These are phyloP conservation scores for Leptodontidium sp. DNA, from an alignment of 2,329 filamentous ascomycete genomes.

Conservation along the genomic window DNA sequence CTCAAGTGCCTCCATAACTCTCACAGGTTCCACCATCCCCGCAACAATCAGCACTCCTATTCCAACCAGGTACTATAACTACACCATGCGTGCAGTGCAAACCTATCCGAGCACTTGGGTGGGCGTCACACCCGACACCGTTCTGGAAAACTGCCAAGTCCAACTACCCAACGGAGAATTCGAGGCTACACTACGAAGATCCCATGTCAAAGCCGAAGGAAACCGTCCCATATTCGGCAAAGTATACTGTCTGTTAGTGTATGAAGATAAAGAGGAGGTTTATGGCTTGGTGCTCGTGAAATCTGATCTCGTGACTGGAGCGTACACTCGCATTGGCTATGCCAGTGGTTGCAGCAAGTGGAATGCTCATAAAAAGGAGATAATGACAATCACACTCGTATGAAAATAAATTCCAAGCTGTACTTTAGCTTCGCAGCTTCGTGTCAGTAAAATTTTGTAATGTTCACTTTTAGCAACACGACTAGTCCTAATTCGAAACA, in stretches of 20 bases:
- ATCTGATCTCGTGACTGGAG: background rate
- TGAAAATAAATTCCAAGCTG: no score
- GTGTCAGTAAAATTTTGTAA: no score
- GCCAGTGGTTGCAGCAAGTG: background rate
- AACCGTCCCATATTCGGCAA: background rate
- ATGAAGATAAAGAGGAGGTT: background rate
- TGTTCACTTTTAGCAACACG: no score
- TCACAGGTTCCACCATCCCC: background rate
- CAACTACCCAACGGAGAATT: background rate
- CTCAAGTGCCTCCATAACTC: background rate
- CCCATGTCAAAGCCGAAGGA: background rate
- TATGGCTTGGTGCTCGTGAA: background rate
- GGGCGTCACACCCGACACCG: background rate
- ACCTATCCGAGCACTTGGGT: background rate
- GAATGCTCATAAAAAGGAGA: constrained; percentile 1
- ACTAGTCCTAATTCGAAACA: no score
- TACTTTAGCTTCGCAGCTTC: no score
- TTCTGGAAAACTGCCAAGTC: background rate
- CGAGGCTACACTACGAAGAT: background rate
- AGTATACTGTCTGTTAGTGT: constrained; percentile 1
- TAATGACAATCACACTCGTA: background rate
- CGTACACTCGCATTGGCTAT: background rate
- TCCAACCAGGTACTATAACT: constrained; percentile 1
- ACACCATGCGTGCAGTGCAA: background rate
- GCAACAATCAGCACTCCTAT: constrained; percentile 1